phyloP scores from a whole-genome alignment of 106 monocot genomes.

The Dendrobium officinale region DNA sequence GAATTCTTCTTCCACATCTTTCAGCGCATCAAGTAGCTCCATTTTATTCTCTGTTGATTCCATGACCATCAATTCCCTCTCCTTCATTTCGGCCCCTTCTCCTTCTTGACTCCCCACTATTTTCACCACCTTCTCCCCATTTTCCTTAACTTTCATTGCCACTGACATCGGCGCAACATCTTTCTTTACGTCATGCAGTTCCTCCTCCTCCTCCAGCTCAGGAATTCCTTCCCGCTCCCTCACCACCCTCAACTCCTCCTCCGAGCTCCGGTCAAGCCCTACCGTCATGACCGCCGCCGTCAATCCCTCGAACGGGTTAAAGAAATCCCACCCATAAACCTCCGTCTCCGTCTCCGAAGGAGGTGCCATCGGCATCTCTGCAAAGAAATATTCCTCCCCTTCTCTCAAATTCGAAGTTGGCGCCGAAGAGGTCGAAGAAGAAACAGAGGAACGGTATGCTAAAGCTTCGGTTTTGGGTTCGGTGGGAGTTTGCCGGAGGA shows the following conservation, averaged over 20 bases:
- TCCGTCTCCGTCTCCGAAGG: conserved; percentile 15
- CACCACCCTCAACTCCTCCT: conserved; percentile 68
- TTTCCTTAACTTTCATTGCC: not conserved
- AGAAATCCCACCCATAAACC: conserved; percentile 89
- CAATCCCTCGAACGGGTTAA: conserved; percentile 81
- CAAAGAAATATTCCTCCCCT: conserved; percentile 34
- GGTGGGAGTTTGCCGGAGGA: conserved; percentile 29
- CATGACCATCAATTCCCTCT: conserved; percentile 36
- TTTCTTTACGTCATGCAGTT: not conserved
- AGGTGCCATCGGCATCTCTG: conserved; percentile 12
- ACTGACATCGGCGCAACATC: conserved; percentile 7
- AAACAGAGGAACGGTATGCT: conserved; percentile 6
- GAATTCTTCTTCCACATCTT: conserved; percentile 78
- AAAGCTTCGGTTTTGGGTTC: conserved; percentile 46
- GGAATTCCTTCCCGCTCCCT: conserved; percentile 91
- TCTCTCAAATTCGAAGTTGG: not conserved
- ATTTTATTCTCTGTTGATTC: conserved; percentile 34
- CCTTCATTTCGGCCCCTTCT: conserved; percentile 11
- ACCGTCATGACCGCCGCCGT: conserved; percentile 24
- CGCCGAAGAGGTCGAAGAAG: conserved; percentile 3
- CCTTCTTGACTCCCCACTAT: conserved; percentile 2
- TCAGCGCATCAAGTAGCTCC: conserved; percentile 85
- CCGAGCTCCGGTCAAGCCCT: conserved; percentile 30
- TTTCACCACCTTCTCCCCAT: conserved; percentile 6
- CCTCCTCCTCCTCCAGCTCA: conserved; percentile 68